phyloP scores from a whole-genome alignment of 1,284 basidiomycete genomes.

The Thelephora terrestris region DNA sequence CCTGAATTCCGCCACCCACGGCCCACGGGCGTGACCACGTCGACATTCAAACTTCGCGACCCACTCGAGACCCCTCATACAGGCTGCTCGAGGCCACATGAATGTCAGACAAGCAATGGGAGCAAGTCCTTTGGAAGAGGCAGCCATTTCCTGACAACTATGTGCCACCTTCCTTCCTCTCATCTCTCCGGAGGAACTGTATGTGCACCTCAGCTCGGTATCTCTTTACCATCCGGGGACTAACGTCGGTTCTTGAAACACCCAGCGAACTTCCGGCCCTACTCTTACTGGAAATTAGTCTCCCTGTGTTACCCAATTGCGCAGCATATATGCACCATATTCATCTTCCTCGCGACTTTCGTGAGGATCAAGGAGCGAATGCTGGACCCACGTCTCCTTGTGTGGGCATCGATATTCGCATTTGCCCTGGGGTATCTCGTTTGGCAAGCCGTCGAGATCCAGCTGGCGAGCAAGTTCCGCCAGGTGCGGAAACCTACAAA shows the following conservation, averaged over 20 bases:
- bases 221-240: too few species aligned
- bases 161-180: constrained; percentile 71
- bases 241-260: constrained; percentile 9
- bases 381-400: constrained; percentile 60
- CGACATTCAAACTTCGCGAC: too few species aligned
- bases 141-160: constrained; percentile 80
- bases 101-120: constrained; percentile 42
- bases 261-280: constrained; percentile 66
- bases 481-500: not conserved
- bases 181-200: constrained; percentile 73
- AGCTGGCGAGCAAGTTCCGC: not conserved
- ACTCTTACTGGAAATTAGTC: constrained; percentile 68
- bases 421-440: constrained; percentile 51
- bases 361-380: constrained; percentile 53
- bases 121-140: constrained; percentile 77
- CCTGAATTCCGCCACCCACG: not conserved
- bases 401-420: constrained; percentile 53
- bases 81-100: constrained; percentile 3
- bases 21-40: not conserved
- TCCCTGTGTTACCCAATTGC: constrained; percentile 68
- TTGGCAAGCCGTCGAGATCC: constrained; percentile 49
- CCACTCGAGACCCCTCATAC: too few species aligned
- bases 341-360: constrained; percentile 78
- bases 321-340: constrained; percentile 77
- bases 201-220: constrained; percentile 19